Base-by-base conservation (phyloP, 2,329 filamentous ascomycete species). In the Amesomyces nigricolor region DNA sequence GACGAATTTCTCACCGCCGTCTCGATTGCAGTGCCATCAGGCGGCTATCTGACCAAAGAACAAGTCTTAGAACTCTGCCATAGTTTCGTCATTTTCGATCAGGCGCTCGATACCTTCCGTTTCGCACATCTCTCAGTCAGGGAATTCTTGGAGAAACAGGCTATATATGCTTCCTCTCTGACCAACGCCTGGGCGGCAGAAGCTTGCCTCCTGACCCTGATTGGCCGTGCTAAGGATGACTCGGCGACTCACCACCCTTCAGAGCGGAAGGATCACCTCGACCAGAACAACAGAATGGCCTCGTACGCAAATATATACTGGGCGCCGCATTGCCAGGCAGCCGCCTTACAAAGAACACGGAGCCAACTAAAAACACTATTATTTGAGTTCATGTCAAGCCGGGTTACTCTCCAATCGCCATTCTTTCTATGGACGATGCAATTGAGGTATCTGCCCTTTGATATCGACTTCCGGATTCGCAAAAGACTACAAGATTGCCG, bases 101-200 rank as follows among this genome's bases (percentile, higher is more conserved):
- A 40, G 38, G 38, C 38, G 16, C n/a, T 16, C 38, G 38, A 17
- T 14, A 40, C 38, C 38, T 40, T 40, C 38, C 38, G 14, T 40
- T 40, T 40, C 38, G 38, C 38, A 40, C 14, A 40, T 40, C 38
- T 40, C 13, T 40, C 38, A n/a, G 38, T 40, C 38, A n/a, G 38
- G 17, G 38, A 40, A 40, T 40, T 40, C 38, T 40, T 40, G 38
- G 38, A 40, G 38, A 40, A 40, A 40, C 38, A 16, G 38, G 44
- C 22, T 7, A 6, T 6, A 32, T 32, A 30, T n/a, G 26, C 44
- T 47, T 47, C 44, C 44, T 47, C 44, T 30, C 35, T 47, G 19
- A 47, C 26, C 44, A 47, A 47, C 44, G 44, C 44, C 26, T 47
- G 44, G 44, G 44, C 44, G 44, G 44, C 44, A 47, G 44, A 47